Percentiles rank a stretch among this genome's conserved stretches.
Evolutionary conservation across 208 protist species (phyloP).

Genomic region (Crithidia bombi): DNA sequence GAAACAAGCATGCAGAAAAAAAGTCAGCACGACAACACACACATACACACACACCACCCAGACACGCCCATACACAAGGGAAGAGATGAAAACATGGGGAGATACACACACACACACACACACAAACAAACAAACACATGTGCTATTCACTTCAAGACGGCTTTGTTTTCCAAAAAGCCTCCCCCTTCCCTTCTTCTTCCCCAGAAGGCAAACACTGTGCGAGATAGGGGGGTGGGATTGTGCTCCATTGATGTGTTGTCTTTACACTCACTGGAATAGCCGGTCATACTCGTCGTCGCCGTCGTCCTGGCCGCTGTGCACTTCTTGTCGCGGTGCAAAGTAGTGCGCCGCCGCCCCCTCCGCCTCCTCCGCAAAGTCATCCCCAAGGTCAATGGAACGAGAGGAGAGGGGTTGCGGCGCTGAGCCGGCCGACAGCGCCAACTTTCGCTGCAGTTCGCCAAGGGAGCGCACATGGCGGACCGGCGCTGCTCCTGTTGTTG

Average conservation of each 20-base stretch:
- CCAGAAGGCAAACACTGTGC: too few relatives aligned
- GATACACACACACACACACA: too few relatives aligned
- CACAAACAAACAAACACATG: too few relatives aligned
- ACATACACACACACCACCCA: too few relatives aligned
- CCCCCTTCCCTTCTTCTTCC: not conserved
- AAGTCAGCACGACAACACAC: too few relatives aligned
- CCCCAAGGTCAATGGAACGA: slow-evolving; percentile 13
- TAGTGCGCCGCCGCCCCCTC: slow-evolving; percentile 44
- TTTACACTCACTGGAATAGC: slow-evolving; percentile 32
- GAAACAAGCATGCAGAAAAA: too few relatives aligned
- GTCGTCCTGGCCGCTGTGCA: slow-evolving; percentile 32
- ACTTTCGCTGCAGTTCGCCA: slow-evolving; percentile 36
- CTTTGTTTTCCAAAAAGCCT: not conserved
- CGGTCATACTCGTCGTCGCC: slow-evolving; percentile 43
- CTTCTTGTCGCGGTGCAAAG: slow-evolving; percentile 43
- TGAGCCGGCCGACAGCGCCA: slow-evolving; percentile 14
- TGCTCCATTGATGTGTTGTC: too few relatives aligned
- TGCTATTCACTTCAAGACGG: too few relatives aligned
- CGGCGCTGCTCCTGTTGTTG: not conserved
- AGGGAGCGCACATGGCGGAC: slow-evolving; percentile 26
- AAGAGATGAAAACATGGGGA: too few relatives aligned
- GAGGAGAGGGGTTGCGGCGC: not conserved
- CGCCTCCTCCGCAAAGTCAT: slow-evolving; percentile 41
- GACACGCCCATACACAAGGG: too few relatives aligned
- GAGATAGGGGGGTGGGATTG: too few relatives aligned